These are phyloP conservation scores for Albugo laibachii DNA, from an alignment of 352 stramenopile genomes.

Conservation along the genomic window DNA sequence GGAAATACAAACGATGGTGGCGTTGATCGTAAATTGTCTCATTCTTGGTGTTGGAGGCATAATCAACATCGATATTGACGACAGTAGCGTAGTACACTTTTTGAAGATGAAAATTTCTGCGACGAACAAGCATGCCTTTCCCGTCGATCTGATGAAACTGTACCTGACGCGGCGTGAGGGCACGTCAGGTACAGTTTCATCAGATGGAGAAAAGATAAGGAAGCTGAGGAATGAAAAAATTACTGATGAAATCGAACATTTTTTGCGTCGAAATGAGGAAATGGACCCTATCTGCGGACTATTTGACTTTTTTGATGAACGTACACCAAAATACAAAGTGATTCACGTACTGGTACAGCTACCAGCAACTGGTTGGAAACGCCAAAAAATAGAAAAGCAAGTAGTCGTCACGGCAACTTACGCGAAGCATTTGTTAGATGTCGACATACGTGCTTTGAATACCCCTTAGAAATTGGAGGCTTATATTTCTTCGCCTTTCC, in stretches of 20 bases:
- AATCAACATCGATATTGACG: background rate
- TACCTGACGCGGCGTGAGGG: background rate
- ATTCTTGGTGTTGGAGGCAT: constrained; percentile 4
- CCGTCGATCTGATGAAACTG: constrained; percentile 3
- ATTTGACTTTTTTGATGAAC: constrained; percentile 2
- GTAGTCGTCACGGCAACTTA: too few relatives aligned
- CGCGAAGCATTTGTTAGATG: too few relatives aligned
- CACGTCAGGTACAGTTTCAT: too few relatives aligned
- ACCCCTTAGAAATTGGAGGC: too few relatives aligned
- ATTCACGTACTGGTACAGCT: constrained; percentile 7
- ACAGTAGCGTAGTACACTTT: background rate
- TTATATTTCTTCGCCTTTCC: too few relatives aligned
- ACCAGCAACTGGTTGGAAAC: background rate
- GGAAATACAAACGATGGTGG: too few relatives aligned
- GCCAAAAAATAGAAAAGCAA: too few relatives aligned
- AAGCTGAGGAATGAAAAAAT: too few relatives aligned
- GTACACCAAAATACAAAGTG: constrained; percentile 1
- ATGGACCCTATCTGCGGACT: constrained; percentile 6
- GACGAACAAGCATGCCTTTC: background rate
- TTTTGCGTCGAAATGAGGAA: too few relatives aligned
- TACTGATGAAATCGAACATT: too few relatives aligned
- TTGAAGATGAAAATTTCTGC: constrained; percentile 3
- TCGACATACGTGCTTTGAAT: too few relatives aligned
- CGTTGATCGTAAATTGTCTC: constrained; percentile 2
- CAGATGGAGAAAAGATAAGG: too few relatives aligned